Conservation (phyloP, 495 filamentous ascomycete species). For the Tricharina praecox region DNA sequence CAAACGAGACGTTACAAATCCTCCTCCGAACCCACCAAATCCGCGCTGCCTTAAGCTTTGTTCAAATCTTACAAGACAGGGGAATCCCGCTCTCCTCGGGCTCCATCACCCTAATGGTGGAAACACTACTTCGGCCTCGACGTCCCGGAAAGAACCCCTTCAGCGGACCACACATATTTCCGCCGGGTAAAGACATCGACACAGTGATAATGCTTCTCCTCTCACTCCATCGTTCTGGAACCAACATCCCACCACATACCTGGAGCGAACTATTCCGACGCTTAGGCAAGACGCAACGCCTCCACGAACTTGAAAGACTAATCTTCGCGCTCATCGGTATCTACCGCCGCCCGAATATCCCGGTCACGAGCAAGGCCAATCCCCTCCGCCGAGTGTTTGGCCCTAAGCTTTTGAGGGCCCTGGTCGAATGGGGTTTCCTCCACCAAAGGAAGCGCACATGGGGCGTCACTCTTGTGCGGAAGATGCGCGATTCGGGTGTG, state of each 20-base stretch:
- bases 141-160: slow-evolving; percentile 8
- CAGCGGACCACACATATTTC: neutral
- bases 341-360: slow-evolving; percentile 5
- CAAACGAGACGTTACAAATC: neutral
- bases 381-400: slow-evolving; percentile 19
- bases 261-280: slow-evolving; percentile 22
- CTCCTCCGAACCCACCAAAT: neutral
- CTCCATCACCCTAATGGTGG: slow-evolving; percentile 12
- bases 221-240: slow-evolving; percentile 13
- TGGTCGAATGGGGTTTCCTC: slow-evolving; percentile 23
- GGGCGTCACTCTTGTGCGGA: slow-evolving; percentile 13
- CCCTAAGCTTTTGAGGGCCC: slow-evolving; percentile 2
- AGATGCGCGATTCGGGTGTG: slow-evolving; percentile 9
- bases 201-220: slow-evolving; percentile 13
- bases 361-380: slow-evolving; percentile 8
- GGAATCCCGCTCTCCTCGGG: slow-evolving; percentile 11
- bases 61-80: neutral
- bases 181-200: slow-evolving; percentile 12
- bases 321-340: slow-evolving; percentile 12
- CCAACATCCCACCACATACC: slow-evolving; percentile 10
- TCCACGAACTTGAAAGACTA: slow-evolving; percentile 17
- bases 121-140: slow-evolving; percentile 14
- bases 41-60: neutral
- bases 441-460: slow-evolving; percentile 11
- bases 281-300: slow-evolving; percentile 15